These are phyloP conservation scores for Russula olivacea DNA, from an alignment of 768 basidiomycete genomes.

Conservation along the genomic window DNA sequence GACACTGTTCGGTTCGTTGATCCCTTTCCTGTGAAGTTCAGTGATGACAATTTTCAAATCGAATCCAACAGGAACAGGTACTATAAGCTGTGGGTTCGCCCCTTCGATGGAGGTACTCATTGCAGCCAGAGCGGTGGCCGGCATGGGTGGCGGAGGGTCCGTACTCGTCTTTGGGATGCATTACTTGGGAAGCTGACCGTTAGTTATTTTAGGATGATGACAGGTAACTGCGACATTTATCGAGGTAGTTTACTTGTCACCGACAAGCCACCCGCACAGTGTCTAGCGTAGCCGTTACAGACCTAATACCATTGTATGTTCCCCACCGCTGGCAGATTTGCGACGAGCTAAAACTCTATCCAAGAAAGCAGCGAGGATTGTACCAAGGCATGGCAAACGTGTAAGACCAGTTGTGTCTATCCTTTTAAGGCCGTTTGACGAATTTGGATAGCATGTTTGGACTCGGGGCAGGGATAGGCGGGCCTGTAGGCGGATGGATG, in stretches of 20 bases:
- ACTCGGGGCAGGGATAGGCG: slow-evolving; percentile 73
- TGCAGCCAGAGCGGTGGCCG: slow-evolving; percentile 75
- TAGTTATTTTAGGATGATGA: slow-evolving; percentile 60
- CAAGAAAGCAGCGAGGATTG: slow-evolving; percentile 79
- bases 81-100: slow-evolving; percentile 79
- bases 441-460: slow-evolving; percentile 60
- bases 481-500: slow-evolving; percentile 78
- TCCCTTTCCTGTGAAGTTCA: slow-evolving; percentile 29
- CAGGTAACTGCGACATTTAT: slow-evolving; percentile 44
- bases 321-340: background rate
- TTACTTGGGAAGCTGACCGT: slow-evolving; percentile 26
- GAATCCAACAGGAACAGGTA: slow-evolving; percentile 58
- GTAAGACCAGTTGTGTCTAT: slow-evolving; percentile 39
- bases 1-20: slow-evolving; percentile 59
- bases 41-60: slow-evolving; percentile 9
- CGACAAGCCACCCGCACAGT: slow-evolving; percentile 41
- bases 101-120: slow-evolving; percentile 82
- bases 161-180: slow-evolving; percentile 32
- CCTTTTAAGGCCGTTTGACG: background rate
- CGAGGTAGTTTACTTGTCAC: background rate
- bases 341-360: slow-evolving; percentile 15
- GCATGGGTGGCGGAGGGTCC: slow-evolving; percentile 89
- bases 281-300: slow-evolving; percentile 76
- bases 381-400: slow-evolving; percentile 91
- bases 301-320: slow-evolving; percentile 81